Evolutionary conservation across 768 basidiomycete genomes (phyloP), one percentile per base, ranked within the genome.

Genomic region (Hebeloma cylindrosporum): DNA sequence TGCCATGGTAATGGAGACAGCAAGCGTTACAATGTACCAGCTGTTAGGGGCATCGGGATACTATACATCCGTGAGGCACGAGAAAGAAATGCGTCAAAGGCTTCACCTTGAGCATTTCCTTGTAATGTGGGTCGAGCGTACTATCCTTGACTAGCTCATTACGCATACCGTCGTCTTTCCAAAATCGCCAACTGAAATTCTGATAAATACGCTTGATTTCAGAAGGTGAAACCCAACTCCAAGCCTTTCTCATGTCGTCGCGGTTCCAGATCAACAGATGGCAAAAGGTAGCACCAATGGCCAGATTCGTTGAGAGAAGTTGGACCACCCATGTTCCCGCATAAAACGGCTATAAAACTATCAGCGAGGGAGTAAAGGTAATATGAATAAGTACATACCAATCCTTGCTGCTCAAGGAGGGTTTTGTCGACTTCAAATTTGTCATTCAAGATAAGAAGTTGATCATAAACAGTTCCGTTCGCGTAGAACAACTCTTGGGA

Each of bases 1-100:
- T 8, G 68, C 58, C 25, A 70, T 64, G 27, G 74, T 63, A 53
- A 79, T 67, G 1, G 78, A 65, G 8, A 73, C 51, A 7, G 64
- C 39, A 3, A 80, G 60, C 11, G 74, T 65, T 16, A 64, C 59
- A 1, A 68, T 46, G 49, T 79, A 79, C 79, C 80, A 81, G 54
- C 73, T 77, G 62, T 73, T 76, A 0, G 79, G 80, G 3, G 71
- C 74, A 56, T 82, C 79, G 9, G 76, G 64, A 59, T 83, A 82
- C 68, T 70, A 14, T 17, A 20, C 18, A 20, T 6, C 4, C n/a
- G n/a, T n/a, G n/a, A 13, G 16, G 7, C 1, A 32, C 9, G 10
- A 23, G 6, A 34, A 20, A 23, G 14, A 16, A 7, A 41, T 29
- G 29, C n/a, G 3, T 43, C 10, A 50, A 45, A 50, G 35, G 20